phyloP scores from a whole-genome alignment of 2,329 filamentous ascomycete species.

The Cercospora janseana region DNA sequence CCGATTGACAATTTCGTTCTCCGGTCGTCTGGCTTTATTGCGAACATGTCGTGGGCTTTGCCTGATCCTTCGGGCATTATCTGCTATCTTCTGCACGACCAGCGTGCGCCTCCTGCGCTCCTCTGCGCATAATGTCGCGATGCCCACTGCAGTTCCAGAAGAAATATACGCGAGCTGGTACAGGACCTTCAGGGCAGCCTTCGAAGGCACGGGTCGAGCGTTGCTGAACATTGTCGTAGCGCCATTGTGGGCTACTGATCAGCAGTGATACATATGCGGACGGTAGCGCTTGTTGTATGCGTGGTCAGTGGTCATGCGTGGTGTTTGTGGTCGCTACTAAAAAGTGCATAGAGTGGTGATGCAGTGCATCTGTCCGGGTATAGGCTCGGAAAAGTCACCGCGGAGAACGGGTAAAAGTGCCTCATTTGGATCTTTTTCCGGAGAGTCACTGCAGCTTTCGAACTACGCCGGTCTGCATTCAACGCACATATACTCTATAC shows the following conservation, averaged over 20 bases:
- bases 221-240: conserved; percentile 33
- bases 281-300: neutral
- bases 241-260: conserved; percentile 29
- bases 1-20: conserved; percentile 12
- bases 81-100: conserved; percentile 37
- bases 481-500: no score
- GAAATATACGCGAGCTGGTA: conserved; percentile 43
- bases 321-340: neutral
- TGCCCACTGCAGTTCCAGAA: conserved; percentile 39
- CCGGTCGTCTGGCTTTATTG: conserved; percentile 19
- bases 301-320: neutral
- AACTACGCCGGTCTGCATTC: no score
- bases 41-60: conserved; percentile 34
- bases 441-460: neutral
- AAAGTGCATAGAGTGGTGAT: conserved; percentile 3
- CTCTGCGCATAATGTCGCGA: conserved; percentile 39
- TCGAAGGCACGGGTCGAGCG: conserved; percentile 38
- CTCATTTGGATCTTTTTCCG: neutral
- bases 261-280: conserved; percentile 20
- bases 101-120: conserved; percentile 38
- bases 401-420: neutral
- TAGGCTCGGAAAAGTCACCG: neutral
- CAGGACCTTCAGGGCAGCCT: conserved; percentile 37
- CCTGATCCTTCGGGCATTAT: conserved; percentile 37
- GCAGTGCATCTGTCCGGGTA: conserved; percentile 2